Evolutionary conservation across 2,329 filamentous ascomycete species (phyloP), one percentile per base, ranked within the genome.

Genomic region (Botrytis cinerea): DNA sequence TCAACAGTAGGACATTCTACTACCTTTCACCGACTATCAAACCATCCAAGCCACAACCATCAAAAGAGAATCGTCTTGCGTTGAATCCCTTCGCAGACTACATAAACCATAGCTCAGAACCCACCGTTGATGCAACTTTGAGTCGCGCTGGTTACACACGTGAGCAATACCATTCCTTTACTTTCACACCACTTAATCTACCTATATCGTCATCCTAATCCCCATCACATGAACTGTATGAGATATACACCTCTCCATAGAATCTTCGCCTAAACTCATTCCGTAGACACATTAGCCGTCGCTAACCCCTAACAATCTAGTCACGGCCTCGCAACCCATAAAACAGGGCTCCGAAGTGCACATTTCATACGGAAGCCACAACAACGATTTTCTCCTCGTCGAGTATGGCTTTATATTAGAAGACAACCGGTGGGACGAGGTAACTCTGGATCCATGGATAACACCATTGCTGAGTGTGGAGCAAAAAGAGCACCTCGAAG

Each of bases 31-130:
- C 76, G 1, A 43, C 40, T 25, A 54, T 38, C 46, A 76, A 75
- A 60, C 46, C 48, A 10, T 74, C 85, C 3, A 85, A 87, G 75
- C 82, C 85, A 79, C 78, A 81, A 75, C 80, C 83, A 38, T 18
- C 79, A 77, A 78, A 82, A 78, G 81, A 87, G 76, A 91, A 93
- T 77, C 88, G 88, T 78, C 88, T 93, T 84, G 88, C 88, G 16
- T 86, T 93, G 76, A 91, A 90, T 81, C 92, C 92, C 0, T 90
- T 93, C 51, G 89, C 91, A 1, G 92, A 94, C 80, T 88, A 92
- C 72, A 91, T 94, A 84, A 94, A 89, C 75, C 87, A 89, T 66
- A 80, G 83, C 8, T 57, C 46, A 61, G 10, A 57, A 10, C 71
- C 40, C 18, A 63, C 73, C 0, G 74, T 89, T 81, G 81, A 84